Base-by-base conservation (phyloP, 441 rosid genomes). In the Syzygium malaccense region DNA sequence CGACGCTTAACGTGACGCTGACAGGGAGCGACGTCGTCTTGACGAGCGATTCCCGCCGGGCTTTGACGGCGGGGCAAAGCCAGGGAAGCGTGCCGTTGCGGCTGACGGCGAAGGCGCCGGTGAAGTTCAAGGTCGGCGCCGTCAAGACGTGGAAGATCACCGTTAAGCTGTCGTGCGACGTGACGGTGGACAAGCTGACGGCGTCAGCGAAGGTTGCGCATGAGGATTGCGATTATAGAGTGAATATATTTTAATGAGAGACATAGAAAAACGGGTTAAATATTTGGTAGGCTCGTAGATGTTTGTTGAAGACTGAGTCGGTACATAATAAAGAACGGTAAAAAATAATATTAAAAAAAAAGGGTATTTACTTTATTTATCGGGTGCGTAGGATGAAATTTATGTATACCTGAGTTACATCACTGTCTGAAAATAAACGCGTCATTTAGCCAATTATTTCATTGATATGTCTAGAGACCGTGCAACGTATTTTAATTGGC, bases 111-210 rank as follows among this genome's bases (percentile, higher is more conserved):
- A 94, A 90, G 89, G 97, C 91, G 7, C 97, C 97, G 23, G 95
- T 95, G 15, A 96, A 89, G 89, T 85, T 97, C 8, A 94, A 94
- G 88, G 85, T 95, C n/a, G 99, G 99, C 37, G 92, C 95, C n/a
- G 92, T 96, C 30, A 96, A 92, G 94, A 94, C 98, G 41, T 96
- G 99, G 99, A 92, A 87, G 89, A 90, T 97, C 9, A 92, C 93
- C 55, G 96, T 94, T 58, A 95, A 96, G 19, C 92, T 96, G 78
- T 86, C 90, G 87, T 97, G 99, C 60, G 94, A 94, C 58, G 84
- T 96, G 88, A 93, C 95, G 92, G 96, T 96, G 91, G 94, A 96
- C 86, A 92, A 93, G 75, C 86, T 97, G 88, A 94, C 95, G 90
- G 90, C 94, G 62, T 88, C 88, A 79, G 92, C 97, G 7, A 94